phyloP scores from a whole-genome alignment of 139 green algal species.

The Astrephomene gubernaculifera region DNA sequence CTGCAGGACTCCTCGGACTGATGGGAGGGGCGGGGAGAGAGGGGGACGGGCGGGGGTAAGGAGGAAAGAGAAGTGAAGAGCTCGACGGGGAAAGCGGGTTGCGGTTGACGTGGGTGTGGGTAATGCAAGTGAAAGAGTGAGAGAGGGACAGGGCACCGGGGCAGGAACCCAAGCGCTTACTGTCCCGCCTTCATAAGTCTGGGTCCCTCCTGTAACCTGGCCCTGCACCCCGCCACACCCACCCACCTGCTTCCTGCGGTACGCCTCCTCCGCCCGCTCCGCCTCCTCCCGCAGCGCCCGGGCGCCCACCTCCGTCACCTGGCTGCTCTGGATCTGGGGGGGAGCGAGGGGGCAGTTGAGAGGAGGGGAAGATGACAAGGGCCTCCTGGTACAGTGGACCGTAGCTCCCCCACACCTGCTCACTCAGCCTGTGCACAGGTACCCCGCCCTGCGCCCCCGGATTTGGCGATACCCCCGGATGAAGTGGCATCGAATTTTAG shows the following conservation, averaged over 20 bases:
- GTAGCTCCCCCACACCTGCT: too few relatives aligned
- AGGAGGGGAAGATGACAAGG: background rate
- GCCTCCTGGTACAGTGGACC: too few relatives aligned
- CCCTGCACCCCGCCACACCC: background rate
- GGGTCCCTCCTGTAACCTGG: background rate
- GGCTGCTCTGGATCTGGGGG: constrained; percentile 5
- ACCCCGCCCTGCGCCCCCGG: too few relatives aligned
- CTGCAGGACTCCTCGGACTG: constrained; percentile 16
- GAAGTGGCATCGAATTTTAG: too few relatives aligned
- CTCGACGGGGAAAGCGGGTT: too few relatives aligned
- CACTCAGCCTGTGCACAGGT: too few relatives aligned
- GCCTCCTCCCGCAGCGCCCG: constrained; percentile 21
- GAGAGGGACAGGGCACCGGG: background rate
- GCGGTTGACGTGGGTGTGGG: background rate
- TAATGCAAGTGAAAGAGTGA: background rate
- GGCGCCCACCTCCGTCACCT: background rate
- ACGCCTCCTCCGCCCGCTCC: constrained; percentile 8
- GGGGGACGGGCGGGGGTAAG: background rate
- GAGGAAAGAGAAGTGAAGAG: background rate
- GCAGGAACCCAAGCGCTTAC: background rate
- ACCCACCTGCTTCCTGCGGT: constrained; percentile 16
- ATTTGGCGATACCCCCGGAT: too few relatives aligned
- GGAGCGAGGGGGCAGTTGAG: too few relatives aligned
- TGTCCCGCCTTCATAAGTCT: background rate
- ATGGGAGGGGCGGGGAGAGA: background rate